Percentiles rank a stretch among this genome's conserved stretches.
These are phyloP conservation scores for Gymnopilus dilepis DNA, from an alignment of 768 basidiomycete genomes.

Conservation along the genomic window DNA sequence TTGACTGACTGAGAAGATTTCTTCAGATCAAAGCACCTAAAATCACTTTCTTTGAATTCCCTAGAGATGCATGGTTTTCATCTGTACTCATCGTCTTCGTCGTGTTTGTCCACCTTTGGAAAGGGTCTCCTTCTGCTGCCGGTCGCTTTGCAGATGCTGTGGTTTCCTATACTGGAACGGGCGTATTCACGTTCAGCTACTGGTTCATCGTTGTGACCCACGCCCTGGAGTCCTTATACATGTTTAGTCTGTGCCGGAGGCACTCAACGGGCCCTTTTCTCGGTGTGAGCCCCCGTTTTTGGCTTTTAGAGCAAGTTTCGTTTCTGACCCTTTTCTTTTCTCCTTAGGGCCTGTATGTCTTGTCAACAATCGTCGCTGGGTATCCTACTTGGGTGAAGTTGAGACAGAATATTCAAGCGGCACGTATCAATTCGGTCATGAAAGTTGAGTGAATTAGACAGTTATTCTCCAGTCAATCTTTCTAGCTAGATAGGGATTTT, in stretches of 20 bases:
- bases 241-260: constrained; percentile 49
- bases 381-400: constrained; percentile 60
- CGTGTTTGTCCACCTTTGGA: constrained; percentile 37
- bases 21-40: constrained; percentile 65
- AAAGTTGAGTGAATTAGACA: constrained; percentile 58
- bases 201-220: constrained; percentile 44
- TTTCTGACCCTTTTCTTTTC: neutral
- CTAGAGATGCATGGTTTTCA: constrained; percentile 31
- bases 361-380: constrained; percentile 56
- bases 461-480: neutral
- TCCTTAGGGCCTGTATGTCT: constrained; percentile 56
- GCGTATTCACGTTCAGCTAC: constrained; percentile 37
- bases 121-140: constrained; percentile 31
- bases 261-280: constrained; percentile 52
- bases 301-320: neutral
- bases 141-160: constrained; percentile 40
- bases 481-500: neutral
- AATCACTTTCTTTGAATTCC: constrained; percentile 60
- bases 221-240: constrained; percentile 53
- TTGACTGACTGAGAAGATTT: neutral
- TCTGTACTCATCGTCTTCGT: constrained; percentile 30
- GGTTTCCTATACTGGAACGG: constrained; percentile 35
- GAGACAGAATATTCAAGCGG: constrained; percentile 62
- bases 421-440: constrained; percentile 81
- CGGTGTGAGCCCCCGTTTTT: constrained; percentile 34